Conservation (phyloP, 202 grass and related monocot species). For the Cymbopogon flexuosus region DNA sequence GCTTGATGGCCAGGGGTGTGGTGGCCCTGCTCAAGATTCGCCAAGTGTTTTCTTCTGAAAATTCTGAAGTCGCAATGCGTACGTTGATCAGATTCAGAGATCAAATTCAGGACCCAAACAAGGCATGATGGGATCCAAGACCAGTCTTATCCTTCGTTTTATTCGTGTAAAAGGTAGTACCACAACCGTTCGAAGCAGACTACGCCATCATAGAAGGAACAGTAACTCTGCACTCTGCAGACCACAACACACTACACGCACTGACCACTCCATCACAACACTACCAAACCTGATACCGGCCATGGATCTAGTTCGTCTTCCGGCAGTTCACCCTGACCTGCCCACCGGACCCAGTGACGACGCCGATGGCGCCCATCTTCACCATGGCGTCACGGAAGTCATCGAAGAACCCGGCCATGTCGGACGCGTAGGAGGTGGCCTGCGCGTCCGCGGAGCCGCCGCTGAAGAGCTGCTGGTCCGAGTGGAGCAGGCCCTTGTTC, state of each 20-base stretch:
- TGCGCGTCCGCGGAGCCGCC: conserved; percentile 58
- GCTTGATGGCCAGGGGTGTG: neutral
- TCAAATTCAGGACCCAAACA: neutral
- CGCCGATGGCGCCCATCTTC: conserved; percentile 72
- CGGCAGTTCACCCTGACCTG: conserved; percentile 64
- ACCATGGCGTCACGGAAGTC: conserved; percentile 70
- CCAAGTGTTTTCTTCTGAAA: neutral
- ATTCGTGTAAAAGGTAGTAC: conserved; percentile 18
- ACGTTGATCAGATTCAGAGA: neutral
- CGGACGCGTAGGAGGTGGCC: conserved; percentile 41
- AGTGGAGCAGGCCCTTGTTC: conserved; percentile 76
- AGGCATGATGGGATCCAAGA: neutral
- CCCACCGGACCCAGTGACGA: conserved; percentile 48
- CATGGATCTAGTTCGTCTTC: conserved; percentile 37
- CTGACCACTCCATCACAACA: neutral
- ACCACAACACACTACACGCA: conserved; percentile 1
- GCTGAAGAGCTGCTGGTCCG: conserved; percentile 71
- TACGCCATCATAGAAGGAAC: conserved; percentile 15
- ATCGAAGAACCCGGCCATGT: conserved; percentile 49
- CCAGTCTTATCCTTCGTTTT: conserved; percentile 5
- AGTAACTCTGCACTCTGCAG: neutral
- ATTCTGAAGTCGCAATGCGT: neutral
- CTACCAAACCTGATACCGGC: neutral
- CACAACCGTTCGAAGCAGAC: conserved; percentile 50
- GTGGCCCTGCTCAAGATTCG: neutral